Evolutionary conservation across 2,329 filamentous ascomycete genomes (phyloP), one percentile per base, ranked within the genome.

Genomic region (Stromatinia cepivora): DNA sequence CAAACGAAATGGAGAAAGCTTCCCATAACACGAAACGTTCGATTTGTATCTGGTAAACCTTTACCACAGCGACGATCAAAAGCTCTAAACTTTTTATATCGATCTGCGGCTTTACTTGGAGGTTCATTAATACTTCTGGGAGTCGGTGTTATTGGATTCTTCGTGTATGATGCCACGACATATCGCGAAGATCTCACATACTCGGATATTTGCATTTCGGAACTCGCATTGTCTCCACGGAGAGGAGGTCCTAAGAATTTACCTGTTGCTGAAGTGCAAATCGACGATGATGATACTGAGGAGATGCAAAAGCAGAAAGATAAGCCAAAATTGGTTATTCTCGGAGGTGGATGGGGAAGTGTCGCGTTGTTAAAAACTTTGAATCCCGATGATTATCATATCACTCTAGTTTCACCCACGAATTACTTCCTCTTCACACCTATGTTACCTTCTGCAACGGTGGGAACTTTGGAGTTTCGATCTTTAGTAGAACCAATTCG

Each of bases 361-460:
- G 92, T 99, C 71, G 92, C 94, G 6, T 82, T 99, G 70, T 82
- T 99, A 74, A 99, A 99, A 82, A 90, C 92, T 72, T 81, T 99
- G 72, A 91, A 94, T 72, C 90, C 93, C 0, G 92, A 94, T 17
- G 92, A 97, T 75, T 99, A 97, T 78, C 94, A 99, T 80, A 90
- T 99, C 74, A 98, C 94, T 6, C 91, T 99, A 52, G 90, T 99
- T 56, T 97, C 93, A 17, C 94, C 95, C 0, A 91, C 91, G 48
- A 98, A 98, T 77, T 97, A 98, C 82, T 99, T 99, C 81, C 82
- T 99, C 45, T 99, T 99, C 80, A 99, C 95, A 2, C 95, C 95
- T 0, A 98, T 99, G 94, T 84, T 99, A 56, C 95, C 95, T 1
- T 97, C 93, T 46, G 96, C 95, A 10, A 99, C 96, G 0, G 95